Base-by-base conservation (phyloP, 768 basidiomycete genomes). In the Asterophora parasitica region DNA sequence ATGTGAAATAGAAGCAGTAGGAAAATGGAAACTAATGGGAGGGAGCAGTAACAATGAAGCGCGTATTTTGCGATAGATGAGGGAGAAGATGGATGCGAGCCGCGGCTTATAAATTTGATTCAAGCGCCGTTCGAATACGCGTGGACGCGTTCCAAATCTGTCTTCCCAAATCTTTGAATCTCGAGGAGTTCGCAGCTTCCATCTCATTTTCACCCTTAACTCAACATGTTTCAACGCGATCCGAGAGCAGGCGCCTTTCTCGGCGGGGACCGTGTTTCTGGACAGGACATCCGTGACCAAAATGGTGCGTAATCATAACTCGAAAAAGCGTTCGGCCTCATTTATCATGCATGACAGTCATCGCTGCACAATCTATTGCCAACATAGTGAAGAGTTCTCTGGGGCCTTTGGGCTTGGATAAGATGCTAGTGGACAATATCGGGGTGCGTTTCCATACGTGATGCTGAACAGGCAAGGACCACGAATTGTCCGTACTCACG, bases 381-480 rank as follows among this genome's bases (percentile, higher is more conserved):
- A 99, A 99, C 68, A 87, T 98, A 58, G 83, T 99, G 33, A 96
- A 94, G 78, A 95, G 89, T 59, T 95, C 92, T 20, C 63, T 99
- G 46, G 96, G 96, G 4, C 96, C 96, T 7, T 75, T 97, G 45
- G 95, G 95, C 31, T 82, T 93, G 7, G 93, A 95, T 63, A 93
- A 95, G 70, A 92, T 97, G 95, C 77, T 96, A 47, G 93, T 98
- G 12, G 94, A 98, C 67, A 94, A 95, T 70, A 93, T 97, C 56
- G 94, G 93, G 57, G 92, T 94, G 62, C 60, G 86, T 70, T 28
- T 32, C n/a, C 28, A 40, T 48, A 15, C n/a, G n/a, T 32, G 23
- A 11, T 20, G 20, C 15, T 26, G 43, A n/a, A 34, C 6, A n/a
- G 12, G 30, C 12, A 23, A 23, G 23, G 23, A 23, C 23, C n/a